phyloP scores from a whole-genome alignment of 495 filamentous ascomycete genomes.

The Pseudomonodictys pantanalensis region DNA sequence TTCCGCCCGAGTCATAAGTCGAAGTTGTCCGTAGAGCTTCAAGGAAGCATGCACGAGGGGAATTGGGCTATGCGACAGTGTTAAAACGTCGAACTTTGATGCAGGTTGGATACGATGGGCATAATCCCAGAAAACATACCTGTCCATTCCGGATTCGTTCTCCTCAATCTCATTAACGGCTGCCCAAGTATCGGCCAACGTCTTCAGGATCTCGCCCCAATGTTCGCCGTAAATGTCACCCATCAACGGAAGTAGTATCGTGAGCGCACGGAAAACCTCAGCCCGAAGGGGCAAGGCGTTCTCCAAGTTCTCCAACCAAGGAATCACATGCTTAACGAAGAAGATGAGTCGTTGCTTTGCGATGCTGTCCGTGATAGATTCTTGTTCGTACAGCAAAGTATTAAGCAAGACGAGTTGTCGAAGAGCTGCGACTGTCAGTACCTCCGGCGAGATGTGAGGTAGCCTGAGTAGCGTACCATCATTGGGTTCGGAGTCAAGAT shows the following conservation, averaged over 20 bases:
- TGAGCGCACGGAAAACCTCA: constrained; percentile 62
- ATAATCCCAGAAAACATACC: constrained; percentile 12
- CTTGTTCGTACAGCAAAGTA: constrained; percentile 52
- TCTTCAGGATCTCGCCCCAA: constrained; percentile 67
- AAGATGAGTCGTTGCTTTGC: constrained; percentile 80
- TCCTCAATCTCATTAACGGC: constrained; percentile 2
- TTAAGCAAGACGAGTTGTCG: constrained; percentile 59
- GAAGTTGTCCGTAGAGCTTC: constrained; percentile 63
- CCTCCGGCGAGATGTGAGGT: background rate
- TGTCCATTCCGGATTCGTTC: constrained; percentile 12
- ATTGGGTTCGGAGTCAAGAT: constrained; percentile 35
- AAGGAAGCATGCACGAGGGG: constrained; percentile 67
- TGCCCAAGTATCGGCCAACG: constrained; percentile 44
- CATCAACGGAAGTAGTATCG: constrained; percentile 65
- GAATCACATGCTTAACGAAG: constrained; percentile 71
- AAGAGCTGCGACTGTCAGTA: constrained; percentile 39
- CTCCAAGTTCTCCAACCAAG: constrained; percentile 61
- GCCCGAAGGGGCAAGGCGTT: constrained; percentile 48
- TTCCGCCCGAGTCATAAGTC: constrained; percentile 46
- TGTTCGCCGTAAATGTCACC: constrained; percentile 78
- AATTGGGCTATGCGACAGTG: constrained; percentile 37
- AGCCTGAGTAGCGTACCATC: constrained; percentile 41
- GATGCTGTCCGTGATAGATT: constrained; percentile 52
- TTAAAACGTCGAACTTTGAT: background rate
- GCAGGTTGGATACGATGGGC: background rate